Conservation (phyloP, 441 rosid species). For the Aquilaria agallochum region DNA sequence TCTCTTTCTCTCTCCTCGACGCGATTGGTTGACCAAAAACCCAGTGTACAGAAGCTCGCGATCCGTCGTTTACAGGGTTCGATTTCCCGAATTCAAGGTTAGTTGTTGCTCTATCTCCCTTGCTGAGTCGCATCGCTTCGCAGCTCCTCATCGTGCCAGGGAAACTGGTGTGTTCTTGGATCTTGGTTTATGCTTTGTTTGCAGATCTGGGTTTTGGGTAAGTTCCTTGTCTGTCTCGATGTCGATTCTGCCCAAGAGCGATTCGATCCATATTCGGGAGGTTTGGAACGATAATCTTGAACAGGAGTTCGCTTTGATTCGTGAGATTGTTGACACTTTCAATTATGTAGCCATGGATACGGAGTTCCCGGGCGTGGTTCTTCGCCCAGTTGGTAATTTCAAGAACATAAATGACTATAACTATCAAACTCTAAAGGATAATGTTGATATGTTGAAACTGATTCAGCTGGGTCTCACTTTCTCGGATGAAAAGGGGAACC, state of each 20-base stretch:
- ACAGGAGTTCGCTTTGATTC: slow-evolving; percentile 42
- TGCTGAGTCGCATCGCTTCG: too few relatives aligned
- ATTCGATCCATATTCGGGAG: slow-evolving; percentile 51
- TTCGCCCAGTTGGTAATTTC: slow-evolving; percentile 44
- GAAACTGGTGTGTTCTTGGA: too few relatives aligned
- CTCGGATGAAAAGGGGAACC: slow-evolving; percentile 57
- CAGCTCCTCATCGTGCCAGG: too few relatives aligned
- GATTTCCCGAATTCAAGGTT: too few relatives aligned
- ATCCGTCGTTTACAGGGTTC: too few relatives aligned
- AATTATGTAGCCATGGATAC: slow-evolving; percentile 76
- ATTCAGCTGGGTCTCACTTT: slow-evolving; percentile 81
- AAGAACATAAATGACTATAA: slow-evolving; percentile 37
- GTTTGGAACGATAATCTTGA: slow-evolving; percentile 66
- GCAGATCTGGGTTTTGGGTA: too few relatives aligned
- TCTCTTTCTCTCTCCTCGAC: too few relatives aligned
- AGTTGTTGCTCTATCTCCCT: too few relatives aligned
- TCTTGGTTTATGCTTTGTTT: too few relatives aligned
- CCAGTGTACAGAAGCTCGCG: too few relatives aligned
- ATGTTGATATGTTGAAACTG: slow-evolving; percentile 64
- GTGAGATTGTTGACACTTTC: slow-evolving; percentile 39
- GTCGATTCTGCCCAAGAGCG: slow-evolving; percentile 38
- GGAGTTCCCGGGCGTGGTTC: slow-evolving; percentile 68
- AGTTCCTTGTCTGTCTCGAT: slow-evolving; percentile 12
- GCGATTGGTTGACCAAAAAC: too few relatives aligned
- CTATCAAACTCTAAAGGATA: slow-evolving; percentile 54